phyloP scores from a whole-genome alignment of 2,329 filamentous ascomycete genomes.

The Domatiomyces catenatus region DNA sequence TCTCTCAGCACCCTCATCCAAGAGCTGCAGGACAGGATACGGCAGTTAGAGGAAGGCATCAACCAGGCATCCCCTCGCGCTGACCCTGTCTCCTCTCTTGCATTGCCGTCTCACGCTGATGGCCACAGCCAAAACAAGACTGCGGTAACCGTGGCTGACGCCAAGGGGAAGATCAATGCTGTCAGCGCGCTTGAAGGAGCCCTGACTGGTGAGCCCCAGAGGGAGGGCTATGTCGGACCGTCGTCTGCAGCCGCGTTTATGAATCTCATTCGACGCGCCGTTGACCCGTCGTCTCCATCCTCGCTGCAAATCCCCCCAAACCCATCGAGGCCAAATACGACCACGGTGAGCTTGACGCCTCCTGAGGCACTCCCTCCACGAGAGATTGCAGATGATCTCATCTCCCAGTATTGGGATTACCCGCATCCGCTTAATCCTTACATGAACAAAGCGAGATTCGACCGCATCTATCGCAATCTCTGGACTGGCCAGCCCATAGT shows the following conservation, averaged over 20 bases:
- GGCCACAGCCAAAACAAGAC: neutral
- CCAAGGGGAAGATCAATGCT: neutral
- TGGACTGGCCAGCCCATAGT: constrained; percentile 27
- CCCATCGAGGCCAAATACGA: neutral
- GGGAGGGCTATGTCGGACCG: constrained; percentile 2
- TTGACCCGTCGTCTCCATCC: neutral
- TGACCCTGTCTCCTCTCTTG: neutral
- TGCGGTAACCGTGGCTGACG: neutral
- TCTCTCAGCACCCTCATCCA: neutral
- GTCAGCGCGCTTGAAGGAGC: constrained; percentile 1
- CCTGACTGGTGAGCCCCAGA: constrained; percentile 2
- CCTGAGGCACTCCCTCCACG: constrained; percentile 31
- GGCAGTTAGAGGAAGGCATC: neutral
- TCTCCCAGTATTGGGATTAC: constrained; percentile 33
- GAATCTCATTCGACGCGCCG: constrained; percentile 2
- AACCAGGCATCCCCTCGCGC: neutral
- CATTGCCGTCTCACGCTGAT: neutral
- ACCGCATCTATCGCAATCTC: constrained; percentile 25
- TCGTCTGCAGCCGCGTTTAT: constrained; percentile 2
- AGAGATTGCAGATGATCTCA: constrained; percentile 30
- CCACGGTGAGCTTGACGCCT: neutral
- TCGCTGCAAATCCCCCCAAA: neutral
- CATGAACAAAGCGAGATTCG: constrained; percentile 26
- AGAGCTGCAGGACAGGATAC: constrained; percentile 1
- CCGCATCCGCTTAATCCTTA: constrained; percentile 35